phyloP scores from a whole-genome alignment of 2,329 filamentous ascomycete genomes.

The Ceratocystis diversiconidia region DNA sequence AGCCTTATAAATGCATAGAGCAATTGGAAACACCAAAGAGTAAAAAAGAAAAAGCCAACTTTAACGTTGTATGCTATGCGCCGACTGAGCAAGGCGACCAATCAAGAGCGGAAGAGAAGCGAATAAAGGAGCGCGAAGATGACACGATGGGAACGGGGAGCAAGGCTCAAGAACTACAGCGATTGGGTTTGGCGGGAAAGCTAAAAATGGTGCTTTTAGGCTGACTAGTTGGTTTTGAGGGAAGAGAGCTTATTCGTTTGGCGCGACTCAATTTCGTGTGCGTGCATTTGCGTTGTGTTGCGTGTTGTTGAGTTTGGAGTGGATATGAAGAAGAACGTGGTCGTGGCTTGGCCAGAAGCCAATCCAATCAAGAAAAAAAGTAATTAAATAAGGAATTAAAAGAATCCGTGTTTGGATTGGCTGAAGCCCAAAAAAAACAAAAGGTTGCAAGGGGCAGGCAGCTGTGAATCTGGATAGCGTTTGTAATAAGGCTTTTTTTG shows the following conservation, averaged over 20 bases:
- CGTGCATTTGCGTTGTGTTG: background rate
- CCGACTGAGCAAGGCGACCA: constrained; percentile 3
- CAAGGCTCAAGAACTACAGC: background rate
- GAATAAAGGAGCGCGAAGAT: background rate
- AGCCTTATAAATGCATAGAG: constrained; percentile 14
- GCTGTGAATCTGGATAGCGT: background rate
- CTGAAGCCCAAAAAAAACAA: background rate
- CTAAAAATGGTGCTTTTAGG: background rate
- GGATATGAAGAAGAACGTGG: background rate
- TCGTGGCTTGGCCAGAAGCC: background rate
- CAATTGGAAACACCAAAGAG: background rate
- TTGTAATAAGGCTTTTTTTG: too few relatives aligned
- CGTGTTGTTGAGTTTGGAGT: background rate
- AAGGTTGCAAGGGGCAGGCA: background rate
- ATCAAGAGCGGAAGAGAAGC: background rate
- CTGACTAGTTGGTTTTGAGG: background rate
- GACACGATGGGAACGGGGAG: background rate
- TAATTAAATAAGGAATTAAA: background rate
- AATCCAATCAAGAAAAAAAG: background rate
- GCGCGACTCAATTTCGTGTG: background rate
- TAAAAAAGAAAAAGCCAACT: background rate
- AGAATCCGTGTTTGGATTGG: background rate
- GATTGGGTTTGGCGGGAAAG: background rate
- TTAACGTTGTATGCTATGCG: background rate
- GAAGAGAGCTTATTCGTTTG: background rate